phyloP scores from a whole-genome alignment of 257 asterid species.

The Plantago major region DNA sequence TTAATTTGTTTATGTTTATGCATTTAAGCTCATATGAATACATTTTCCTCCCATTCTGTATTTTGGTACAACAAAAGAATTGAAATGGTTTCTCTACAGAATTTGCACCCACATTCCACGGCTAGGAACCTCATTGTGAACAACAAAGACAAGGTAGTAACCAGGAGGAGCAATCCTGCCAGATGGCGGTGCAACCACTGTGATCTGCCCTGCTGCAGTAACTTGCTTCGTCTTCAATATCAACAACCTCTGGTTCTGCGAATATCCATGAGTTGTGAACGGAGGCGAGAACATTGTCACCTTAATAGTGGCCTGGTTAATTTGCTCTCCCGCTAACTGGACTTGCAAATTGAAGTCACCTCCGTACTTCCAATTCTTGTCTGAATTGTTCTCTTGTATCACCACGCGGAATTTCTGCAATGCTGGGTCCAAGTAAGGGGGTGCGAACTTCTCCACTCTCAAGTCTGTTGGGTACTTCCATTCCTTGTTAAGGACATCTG shows the following conservation, averaged over 20 bases:
- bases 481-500: slow-evolving; percentile 13
- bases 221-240: slow-evolving; percentile 39
- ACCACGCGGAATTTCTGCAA: slow-evolving; percentile 31
- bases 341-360: slow-evolving; percentile 20
- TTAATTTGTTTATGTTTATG: too few relatives aligned
- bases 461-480: slow-evolving; percentile 57
- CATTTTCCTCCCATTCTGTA: too few relatives aligned
- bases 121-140: slow-evolving; percentile 74
- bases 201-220: slow-evolving; percentile 14
- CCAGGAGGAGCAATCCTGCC: slow-evolving; percentile 83
- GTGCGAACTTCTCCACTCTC: slow-evolving; percentile 73
- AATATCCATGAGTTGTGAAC: slow-evolving; percentile 91
- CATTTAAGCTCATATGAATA: too few relatives aligned
- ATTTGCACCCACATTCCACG: slow-evolving; percentile 75
- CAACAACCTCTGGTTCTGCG: slow-evolving; percentile 72
- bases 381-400: slow-evolving; percentile 25
- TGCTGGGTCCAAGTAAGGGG: slow-evolving; percentile 63
- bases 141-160: slow-evolving; percentile 65
- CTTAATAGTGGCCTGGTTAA: slow-evolving; percentile 27
- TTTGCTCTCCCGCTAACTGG: background rate
- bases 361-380: slow-evolving; percentile 41
- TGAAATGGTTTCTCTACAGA: background rate
- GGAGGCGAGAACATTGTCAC: slow-evolving; percentile 85
- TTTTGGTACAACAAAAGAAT: background rate
- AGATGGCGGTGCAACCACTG: slow-evolving; percentile 63